Evolutionary conservation across 2,329 filamentous ascomycete species (phyloP), one percentile per base, ranked within the genome.

Genomic region (Verticillium albo-atrum): DNA sequence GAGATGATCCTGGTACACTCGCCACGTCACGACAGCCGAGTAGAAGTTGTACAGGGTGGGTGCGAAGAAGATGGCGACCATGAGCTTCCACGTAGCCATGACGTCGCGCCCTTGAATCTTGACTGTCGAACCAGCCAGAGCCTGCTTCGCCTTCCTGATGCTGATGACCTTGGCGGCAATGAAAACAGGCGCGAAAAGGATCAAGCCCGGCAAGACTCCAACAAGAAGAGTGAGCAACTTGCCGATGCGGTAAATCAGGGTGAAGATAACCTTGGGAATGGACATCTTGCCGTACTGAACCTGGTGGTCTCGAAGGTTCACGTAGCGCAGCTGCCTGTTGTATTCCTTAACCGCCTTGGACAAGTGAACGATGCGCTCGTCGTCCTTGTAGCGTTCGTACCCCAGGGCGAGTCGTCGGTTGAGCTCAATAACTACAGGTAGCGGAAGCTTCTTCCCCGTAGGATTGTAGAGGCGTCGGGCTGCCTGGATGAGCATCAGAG

Each of bases 401-500:
- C 94, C 94, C 73, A 94, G 89, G 60, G 96, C 90, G 6, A 99
- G 83, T 35, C 94, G 88, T 56, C 94, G 85, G 76, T 98, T 98
- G 56, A 99, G 85, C 76, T 99, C 95, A 32, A 98, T 91, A 10
- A 98, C 91, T 70, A 94, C 90, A 1, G 94, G 92, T 25, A 98
- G 82, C 6, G 94, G 94, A 37, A 98, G 82, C 74, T 96, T 97
- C 78, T 94, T 97, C 67, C 92, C 92, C 55, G 92, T 95, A 12
- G 92, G 91, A 70, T 96, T 97, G 77, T 99, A 99, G 28, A 99
- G 81, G 55, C 95, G 87, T 63, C 95, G 86, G 6, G 93, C 94
- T 37, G 94, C 93, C 82, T 98, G 95, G 61, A 98, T 96, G 66
- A 96, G 83, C 93, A 97, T 97, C 25, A 98, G 81, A 3, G 94